Evolutionary conservation across 2,329 filamentous ascomycete genomes (phyloP), one percentile per base, ranked within the genome.

Genomic region (Exophiala spinifera): DNA sequence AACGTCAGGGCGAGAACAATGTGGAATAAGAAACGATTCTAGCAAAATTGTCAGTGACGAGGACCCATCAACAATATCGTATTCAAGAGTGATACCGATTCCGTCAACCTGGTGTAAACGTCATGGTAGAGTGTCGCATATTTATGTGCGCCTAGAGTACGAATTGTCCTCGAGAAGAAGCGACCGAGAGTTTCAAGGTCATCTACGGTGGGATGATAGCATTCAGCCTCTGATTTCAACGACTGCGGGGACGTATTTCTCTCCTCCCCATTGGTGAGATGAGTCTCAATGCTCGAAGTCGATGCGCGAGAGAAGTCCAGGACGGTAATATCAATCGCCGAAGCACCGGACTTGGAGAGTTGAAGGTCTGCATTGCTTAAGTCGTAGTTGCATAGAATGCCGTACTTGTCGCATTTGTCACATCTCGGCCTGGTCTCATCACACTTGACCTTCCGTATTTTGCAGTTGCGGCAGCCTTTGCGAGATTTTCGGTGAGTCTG

Each of bases 1-100:
- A 78, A 64, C 2, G 80, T 77, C 19, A 83, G 61, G 17, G 77
- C 72, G 25, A 83, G 68, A 15, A 82, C 70, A 44, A 77, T 69
- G 63, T 84, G 81, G 68, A 82, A 75, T 4, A 84, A 69, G 51
- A 79, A 82, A 0, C 76, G 72, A 46, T 80, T 28, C 68, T 37
- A 51, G 43, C 37, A 21, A 49, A 54, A 7, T 15, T 39, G 36
- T 39, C 36, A 39, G 36, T 39, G n/a, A 19, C 14, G 17, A 15
- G 14, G 36, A 39, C 5, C n/a, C 14, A 15, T 39, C 2, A 11
- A 39, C 36, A n/a, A 19, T 15, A 15, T 19, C 17, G 36, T 11
- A 50, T 8, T 56, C 46, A 11, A 31, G 28, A 5, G 28, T 11
- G 10, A 10, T 31, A 31, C 28, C 28, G 28, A 31, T 39, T 39